These are phyloP conservation scores for Phytophthora brassicae DNA, from an alignment of 352 stramenopile species.

Conservation along the genomic window DNA sequence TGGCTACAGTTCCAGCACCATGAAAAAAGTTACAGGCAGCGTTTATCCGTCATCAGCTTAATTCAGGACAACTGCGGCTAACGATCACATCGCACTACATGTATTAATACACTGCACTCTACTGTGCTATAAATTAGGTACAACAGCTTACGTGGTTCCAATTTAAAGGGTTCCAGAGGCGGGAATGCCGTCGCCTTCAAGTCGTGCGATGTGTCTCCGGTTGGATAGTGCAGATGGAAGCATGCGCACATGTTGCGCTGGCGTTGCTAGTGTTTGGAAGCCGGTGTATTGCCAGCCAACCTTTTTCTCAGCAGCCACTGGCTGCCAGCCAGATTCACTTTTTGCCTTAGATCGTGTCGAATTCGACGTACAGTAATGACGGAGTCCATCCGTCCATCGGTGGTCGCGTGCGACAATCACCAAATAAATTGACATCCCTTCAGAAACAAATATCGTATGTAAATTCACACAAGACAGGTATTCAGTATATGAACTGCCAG, in stretches of 20 bases:
- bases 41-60: no score
- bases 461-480: constrained; percentile 4
- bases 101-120: no score
- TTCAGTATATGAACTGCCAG: no score
- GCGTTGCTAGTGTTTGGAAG: constrained; percentile 23
- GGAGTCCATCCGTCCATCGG: neutral
- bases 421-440: no score
- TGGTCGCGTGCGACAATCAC: constrained; percentile 13
- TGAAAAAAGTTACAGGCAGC: no score
- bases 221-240: constrained; percentile 14
- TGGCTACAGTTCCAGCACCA: no score
- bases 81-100: no score
- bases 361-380: no score
- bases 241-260: neutral
- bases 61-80: neutral
- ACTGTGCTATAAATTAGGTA: no score
- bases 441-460: no score
- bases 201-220: constrained; percentile 5
- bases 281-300: constrained; percentile 6
- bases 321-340: neutral
- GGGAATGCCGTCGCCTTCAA: constrained; percentile 12
- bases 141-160: no score
- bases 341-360: neutral
- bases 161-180: constrained; percentile 25
- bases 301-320: constrained; percentile 31